phyloP scores from a whole-genome alignment of 2,329 filamentous ascomycete genomes.

The Fusarium musae region DNA sequence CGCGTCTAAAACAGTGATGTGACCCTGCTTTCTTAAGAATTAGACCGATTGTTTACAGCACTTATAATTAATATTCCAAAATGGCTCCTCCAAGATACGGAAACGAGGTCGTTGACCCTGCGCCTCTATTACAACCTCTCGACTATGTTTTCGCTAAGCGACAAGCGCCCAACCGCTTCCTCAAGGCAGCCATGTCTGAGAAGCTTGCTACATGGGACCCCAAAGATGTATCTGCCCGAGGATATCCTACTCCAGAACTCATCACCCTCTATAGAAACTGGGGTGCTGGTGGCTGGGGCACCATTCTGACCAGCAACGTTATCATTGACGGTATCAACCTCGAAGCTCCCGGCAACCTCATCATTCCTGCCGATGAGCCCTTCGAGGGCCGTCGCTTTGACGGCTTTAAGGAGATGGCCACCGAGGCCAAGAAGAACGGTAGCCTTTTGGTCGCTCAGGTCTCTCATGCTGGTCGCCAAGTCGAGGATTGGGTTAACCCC shows the following conservation, averaged over 20 bases:
- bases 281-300: constrained; percentile 28
- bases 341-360: constrained; percentile 22
- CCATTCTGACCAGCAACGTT: constrained; percentile 27
- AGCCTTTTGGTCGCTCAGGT: constrained; percentile 25
- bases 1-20: not conserved
- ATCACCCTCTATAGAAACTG: constrained; percentile 27
- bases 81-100: constrained; percentile 26
- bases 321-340: constrained; percentile 26
- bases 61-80: not conserved
- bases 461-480: constrained; percentile 29
- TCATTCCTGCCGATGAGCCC: constrained; percentile 2
- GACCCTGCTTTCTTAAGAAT: not conserved
- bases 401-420: constrained; percentile 24
- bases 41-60: fast-evolving
- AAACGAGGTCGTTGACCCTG: constrained; percentile 18
- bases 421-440: constrained; percentile 13
- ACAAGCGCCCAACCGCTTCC: constrained; percentile 26
- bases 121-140: constrained; percentile 24
- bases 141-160: constrained; percentile 23
- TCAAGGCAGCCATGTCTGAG: constrained; percentile 35
- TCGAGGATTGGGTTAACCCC: constrained; percentile 31
- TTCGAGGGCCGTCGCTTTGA: constrained; percentile 29
- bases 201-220: constrained; percentile 27
- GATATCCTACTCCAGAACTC: constrained; percentile 24
- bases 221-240: constrained; percentile 27